phyloP scores from a whole-genome alignment of 306 rosid species.

The Prunus campanulata region DNA sequence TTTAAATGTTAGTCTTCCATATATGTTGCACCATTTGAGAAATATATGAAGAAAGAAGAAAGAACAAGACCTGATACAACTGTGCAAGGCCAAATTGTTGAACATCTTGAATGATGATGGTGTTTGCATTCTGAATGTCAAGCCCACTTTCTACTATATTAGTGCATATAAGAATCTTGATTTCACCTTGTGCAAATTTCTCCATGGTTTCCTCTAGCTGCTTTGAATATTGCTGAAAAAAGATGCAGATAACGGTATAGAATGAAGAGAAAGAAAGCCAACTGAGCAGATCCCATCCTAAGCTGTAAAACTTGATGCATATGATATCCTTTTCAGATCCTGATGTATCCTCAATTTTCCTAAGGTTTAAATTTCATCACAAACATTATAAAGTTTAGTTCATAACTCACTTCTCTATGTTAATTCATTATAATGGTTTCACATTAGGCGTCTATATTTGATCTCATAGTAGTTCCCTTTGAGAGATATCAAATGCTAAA shows the following conservation, averaged over 20 bases:
- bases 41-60: slow-evolving; percentile 19
- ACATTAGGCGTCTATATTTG: slow-evolving; percentile 11
- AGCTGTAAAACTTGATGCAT: not conserved
- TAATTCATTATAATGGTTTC: not conserved
- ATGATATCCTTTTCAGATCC: not conserved
- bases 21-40: not conserved
- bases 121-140: slow-evolving; percentile 97
- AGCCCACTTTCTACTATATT: slow-evolving; percentile 98
- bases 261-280: not conserved
- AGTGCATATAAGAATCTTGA: slow-evolving; percentile 79
- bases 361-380: not conserved
- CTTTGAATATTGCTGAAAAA: slow-evolving; percentile 81
- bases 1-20: not conserved
- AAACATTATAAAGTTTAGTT: not conserved
- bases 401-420: not conserved
- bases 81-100: slow-evolving; percentile 98
- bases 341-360: not conserved
- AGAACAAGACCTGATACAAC: slow-evolving; percentile 77
- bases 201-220: slow-evolving; percentile 95
- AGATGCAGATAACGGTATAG: slow-evolving; percentile 2
- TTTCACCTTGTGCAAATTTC: slow-evolving; percentile 75
- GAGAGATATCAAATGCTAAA: slow-evolving; percentile 26
- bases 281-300: not conserved
- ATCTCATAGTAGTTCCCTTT: slow-evolving; percentile 18
- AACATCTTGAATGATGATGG: slow-evolving; percentile 94